Conservation (phyloP, 1,139 yeast species). For the Candida sp. region DNA sequence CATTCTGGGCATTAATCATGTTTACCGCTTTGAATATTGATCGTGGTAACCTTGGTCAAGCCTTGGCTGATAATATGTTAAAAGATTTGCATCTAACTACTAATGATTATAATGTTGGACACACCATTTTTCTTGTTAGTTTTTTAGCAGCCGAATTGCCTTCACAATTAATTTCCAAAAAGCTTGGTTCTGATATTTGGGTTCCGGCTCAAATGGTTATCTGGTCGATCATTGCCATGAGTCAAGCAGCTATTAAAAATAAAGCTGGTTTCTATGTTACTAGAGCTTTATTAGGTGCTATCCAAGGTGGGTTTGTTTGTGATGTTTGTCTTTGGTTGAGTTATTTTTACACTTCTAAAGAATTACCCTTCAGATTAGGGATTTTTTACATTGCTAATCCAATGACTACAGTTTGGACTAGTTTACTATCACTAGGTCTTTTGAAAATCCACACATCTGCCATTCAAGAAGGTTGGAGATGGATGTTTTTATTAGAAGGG, state of each 20-base stretch:
- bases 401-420: slow-evolving; percentile 16
- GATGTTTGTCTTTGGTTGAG: slow-evolving; percentile 27
- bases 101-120: slow-evolving; percentile 29
- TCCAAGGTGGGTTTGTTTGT: slow-evolving; percentile 32
- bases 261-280: slow-evolving; percentile 23
- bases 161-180: slow-evolving; percentile 28
- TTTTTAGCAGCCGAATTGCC: slow-evolving; percentile 32
- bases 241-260: slow-evolving; percentile 22
- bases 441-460: slow-evolving; percentile 7
- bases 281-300: slow-evolving; percentile 23
- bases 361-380: slow-evolving; percentile 22
- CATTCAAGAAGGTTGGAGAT: slow-evolving; percentile 25
- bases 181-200: slow-evolving; percentile 28
- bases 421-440: slow-evolving; percentile 13
- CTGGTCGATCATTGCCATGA: slow-evolving; percentile 29
- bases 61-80: slow-evolving; percentile 28
- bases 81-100: slow-evolving; percentile 24
- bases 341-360: slow-evolving; percentile 23
- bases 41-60: slow-evolving; percentile 28
- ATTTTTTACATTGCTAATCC: slow-evolving; percentile 19
- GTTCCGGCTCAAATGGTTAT: slow-evolving; percentile 29
- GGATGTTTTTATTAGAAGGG: slow-evolving; percentile 36
- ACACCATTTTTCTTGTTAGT: slow-evolving; percentile 23
- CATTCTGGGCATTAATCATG: slow-evolving; percentile 25
- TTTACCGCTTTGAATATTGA: slow-evolving; percentile 32